Base-by-base conservation (phyloP, 2,329 filamentous ascomycete species). In the Endocalyx cinctus region DNA sequence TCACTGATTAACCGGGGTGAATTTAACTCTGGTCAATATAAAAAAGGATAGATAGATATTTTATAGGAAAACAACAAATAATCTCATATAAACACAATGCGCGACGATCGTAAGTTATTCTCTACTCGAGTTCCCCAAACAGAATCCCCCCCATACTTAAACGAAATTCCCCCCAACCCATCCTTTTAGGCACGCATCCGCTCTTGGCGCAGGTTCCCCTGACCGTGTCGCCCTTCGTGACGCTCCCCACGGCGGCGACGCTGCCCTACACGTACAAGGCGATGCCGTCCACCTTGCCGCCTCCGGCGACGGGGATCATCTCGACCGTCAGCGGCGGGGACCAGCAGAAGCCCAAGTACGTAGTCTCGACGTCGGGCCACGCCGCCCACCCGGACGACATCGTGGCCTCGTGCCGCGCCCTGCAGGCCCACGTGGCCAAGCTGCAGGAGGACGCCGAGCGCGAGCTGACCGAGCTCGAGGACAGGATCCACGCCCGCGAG, bases 241-340 rank as follows among this genome's bases (percentile, higher is more conserved):
- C 83, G 39, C 82, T 98, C 19, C 92, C 92, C 10, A 83, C 86
- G 18, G 84, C 90, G 17, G 85, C 89, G 14, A 95, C 89, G 1
- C 78, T 98, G 6, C 90, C 92, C 16, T 97, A 97, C 68, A 94
- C 87, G 48, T 97, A 96, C 74, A 90, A 89, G 57, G 75, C 80
- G 10, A 82, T 97, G 55, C 87, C 90, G 0, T 90, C 87, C 1
- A 84, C 87, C 3, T 77, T 97, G 0, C 90, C 92, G 0, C 79
- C 79, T 2, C 84, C 85, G 2, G 72, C 78, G 20, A 74, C 79
- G 6, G 71, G 72, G 38, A 65, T 74, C 14, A n/a, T n/a, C n/a
- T n/a, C n/a, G n/a, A n/a, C n/a, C n/a, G n/a, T n/a, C n/a, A 59
- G 58, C 11, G 55, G 45, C 32, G 40, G 61, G 14, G 53, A 60